Evolutionary conservation across 1,284 basidiomycete genomes (phyloP).

Genomic region (Tilletia horrida): DNA sequence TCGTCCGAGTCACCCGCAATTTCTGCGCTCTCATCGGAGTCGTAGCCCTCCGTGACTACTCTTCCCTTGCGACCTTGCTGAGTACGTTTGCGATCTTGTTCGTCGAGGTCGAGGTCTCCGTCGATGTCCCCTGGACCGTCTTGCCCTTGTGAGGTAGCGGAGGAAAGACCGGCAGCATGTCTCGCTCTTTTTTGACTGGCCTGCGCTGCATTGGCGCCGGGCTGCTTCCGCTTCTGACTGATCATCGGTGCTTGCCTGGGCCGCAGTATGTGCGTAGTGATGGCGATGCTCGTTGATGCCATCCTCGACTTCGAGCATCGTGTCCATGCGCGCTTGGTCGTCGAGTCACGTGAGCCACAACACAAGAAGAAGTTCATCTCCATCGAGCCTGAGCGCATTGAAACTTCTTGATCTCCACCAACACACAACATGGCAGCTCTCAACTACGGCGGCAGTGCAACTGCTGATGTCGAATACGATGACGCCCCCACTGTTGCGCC

Average conservation of each 20-base stretch:
- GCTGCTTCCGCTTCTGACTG: slow-evolving; percentile 12
- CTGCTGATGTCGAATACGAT: slow-evolving; percentile 18
- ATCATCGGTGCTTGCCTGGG: not conserved
- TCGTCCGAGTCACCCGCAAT: slow-evolving; percentile 74
- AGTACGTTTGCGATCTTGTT: slow-evolving; percentile 37
- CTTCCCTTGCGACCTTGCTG: slow-evolving; percentile 42
- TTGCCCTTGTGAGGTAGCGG: not conserved
- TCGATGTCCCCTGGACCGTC: not conserved
- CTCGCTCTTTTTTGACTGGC: slow-evolving; percentile 7
- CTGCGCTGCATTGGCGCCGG: not conserved
- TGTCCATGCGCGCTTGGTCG: not conserved
- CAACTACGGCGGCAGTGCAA: slow-evolving; percentile 23
- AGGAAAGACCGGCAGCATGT: not conserved
- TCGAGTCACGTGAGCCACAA: no score
- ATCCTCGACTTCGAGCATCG: not conserved
- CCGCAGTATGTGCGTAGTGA: no score
- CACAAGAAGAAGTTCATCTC: no score
- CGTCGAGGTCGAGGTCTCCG: slow-evolving; percentile 47
- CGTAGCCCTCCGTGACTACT: slow-evolving; percentile 75
- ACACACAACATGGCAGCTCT: slow-evolving; percentile 15
- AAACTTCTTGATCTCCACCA: no score
- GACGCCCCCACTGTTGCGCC: not conserved
- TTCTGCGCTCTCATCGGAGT: slow-evolving; percentile 87
- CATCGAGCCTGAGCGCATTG: no score
- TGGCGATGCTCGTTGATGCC: not conserved